These are phyloP conservation scores for Diatrype stigma DNA, from an alignment of 2,329 filamentous ascomycete species.

Conservation along the genomic window DNA sequence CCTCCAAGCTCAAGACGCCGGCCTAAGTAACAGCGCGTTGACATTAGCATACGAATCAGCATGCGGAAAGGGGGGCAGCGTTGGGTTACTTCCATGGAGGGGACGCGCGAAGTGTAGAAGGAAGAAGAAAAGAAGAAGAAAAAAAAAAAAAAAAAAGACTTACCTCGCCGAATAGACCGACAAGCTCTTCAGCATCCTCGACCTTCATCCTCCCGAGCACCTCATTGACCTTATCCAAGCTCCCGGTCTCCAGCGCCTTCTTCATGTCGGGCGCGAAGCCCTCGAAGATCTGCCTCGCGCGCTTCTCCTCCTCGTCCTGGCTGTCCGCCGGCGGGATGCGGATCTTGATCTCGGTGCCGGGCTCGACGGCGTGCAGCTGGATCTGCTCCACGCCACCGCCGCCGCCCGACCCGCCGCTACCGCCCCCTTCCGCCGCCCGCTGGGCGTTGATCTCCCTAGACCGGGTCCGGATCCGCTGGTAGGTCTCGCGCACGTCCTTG, in stretches of 20 bases:
- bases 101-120: no score
- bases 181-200: slow-evolving; percentile 79
- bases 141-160: no score
- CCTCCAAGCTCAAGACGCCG: slow-evolving; percentile 84
- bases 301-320: slow-evolving; percentile 59
- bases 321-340: slow-evolving; percentile 67
- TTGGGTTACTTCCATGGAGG: no score
- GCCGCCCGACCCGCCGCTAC: slow-evolving; percentile 25
- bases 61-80: slow-evolving; percentile 12
- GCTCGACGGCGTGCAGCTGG: slow-evolving; percentile 93
- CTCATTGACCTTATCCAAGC: slow-evolving; percentile 81
- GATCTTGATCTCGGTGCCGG: slow-evolving; percentile 87
- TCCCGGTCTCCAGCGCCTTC: slow-evolving; percentile 81
- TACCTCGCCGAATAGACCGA: slow-evolving; percentile 72
- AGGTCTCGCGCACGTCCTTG: slow-evolving; percentile 89
- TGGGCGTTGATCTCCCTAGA: slow-evolving; percentile 65
- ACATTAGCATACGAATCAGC: no score
- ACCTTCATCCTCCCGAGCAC: slow-evolving; percentile 86
- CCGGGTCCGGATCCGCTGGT: slow-evolving; percentile 73
- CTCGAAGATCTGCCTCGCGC: slow-evolving; percentile 74
- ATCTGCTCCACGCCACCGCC: slow-evolving; percentile 85
- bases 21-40: no score
- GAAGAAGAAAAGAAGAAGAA: no score
- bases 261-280: slow-evolving; percentile 77
- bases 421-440: slow-evolving; percentile 45